Evolutionary conservation across 371 early-diverging fungal genomes (phyloP).

Genomic region (Dinochytrium kinnereticum): DNA sequence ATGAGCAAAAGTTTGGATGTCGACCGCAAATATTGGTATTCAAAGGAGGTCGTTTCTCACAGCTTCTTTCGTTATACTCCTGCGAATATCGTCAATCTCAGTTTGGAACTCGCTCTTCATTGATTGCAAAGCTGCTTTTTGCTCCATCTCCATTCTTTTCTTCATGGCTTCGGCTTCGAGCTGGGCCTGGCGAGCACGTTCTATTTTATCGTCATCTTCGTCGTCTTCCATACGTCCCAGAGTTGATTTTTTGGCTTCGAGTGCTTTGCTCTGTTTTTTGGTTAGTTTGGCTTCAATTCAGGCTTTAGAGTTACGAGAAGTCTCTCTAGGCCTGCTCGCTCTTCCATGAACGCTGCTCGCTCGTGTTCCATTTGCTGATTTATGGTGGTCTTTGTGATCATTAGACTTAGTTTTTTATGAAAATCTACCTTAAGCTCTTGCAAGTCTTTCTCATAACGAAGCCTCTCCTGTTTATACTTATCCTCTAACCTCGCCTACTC

Average conservation of each 20-base stretch:
- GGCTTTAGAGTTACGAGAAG: conserved; percentile 25
- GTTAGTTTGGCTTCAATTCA: neutral
- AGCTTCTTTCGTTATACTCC: conserved; percentile 11
- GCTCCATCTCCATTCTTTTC: conserved; percentile 5
- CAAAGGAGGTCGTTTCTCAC: neutral
- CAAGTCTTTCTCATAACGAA: conserved; percentile 45
- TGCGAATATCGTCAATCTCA: conserved; percentile 24
- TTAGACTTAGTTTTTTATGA: neutral
- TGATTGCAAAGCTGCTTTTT: conserved; percentile 15
- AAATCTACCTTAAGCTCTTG: conserved; percentile 38
- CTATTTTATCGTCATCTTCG: conserved; percentile 22
- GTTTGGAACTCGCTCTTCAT: conserved; percentile 21
- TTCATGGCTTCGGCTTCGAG: neutral
- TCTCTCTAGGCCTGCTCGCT: conserved; percentile 38
- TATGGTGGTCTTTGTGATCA: conserved; percentile 20
- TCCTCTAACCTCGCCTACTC: conserved; percentile 37
- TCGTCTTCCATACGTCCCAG: conserved; percentile 48
- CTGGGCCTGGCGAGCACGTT: neutral
- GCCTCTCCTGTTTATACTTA: conserved; percentile 37
- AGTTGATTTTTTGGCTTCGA: conserved; percentile 19
- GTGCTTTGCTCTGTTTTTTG: conserved; percentile 17
- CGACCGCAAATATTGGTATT: neutral
- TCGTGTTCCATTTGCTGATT: conserved; percentile 48
- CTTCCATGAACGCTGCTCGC: conserved; percentile 39
- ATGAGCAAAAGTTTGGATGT: neutral